Percentiles rank a stretch among this genome's conserved stretches.
Evolutionary conservation across 768 basidiomycete genomes (phyloP).

Genomic region (Phlegmacium glaucopus): DNA sequence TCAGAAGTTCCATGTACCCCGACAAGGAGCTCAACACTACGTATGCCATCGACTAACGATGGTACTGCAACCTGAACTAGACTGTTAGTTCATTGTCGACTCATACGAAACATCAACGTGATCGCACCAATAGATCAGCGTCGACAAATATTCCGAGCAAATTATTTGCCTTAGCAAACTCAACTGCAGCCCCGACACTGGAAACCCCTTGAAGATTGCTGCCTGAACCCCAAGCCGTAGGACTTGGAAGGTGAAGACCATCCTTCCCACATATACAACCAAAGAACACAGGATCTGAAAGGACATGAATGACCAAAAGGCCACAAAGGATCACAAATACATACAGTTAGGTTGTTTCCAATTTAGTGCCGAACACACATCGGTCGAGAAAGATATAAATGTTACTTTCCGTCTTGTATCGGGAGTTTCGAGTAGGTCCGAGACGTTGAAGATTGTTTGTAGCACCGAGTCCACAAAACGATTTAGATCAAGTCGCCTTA

Average conservation of each 20-base stretch:
- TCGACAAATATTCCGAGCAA: constrained; percentile 89
- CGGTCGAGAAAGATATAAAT: constrained; percentile 91
- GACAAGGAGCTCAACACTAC: constrained; percentile 84
- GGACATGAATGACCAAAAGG: constrained; percentile 1
- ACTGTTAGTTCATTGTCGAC: constrained; percentile 3
- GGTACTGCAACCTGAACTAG: constrained; percentile 74
- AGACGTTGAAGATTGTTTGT: constrained; percentile 73
- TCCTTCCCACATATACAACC: constrained; percentile 80
- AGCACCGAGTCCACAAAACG: constrained; percentile 81
- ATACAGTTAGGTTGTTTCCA: constrained; percentile 99
- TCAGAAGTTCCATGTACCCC: constrained; percentile 72
- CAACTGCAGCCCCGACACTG: constrained; percentile 87
- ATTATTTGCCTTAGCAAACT: constrained; percentile 91
- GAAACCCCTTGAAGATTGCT: constrained; percentile 47
- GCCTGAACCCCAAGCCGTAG: constrained; percentile 23
- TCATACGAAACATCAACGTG: constrained; percentile 6
- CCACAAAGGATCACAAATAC: constrained; percentile 20
- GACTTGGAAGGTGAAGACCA: constrained; percentile 33
- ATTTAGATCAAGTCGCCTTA: constrained; percentile 69
- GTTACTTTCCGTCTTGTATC: constrained; percentile 72
- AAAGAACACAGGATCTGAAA: constrained; percentile 91
- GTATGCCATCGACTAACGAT: constrained; percentile 82
- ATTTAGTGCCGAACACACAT: constrained; percentile 86
- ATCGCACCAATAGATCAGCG: constrained; percentile 76
- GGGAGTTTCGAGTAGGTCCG: constrained; percentile 46